Evolutionary conservation across 129 eudicot genomes (phyloP), one percentile per base, ranked within the genome.

Genomic region (Tanacetum coccineum): DNA sequence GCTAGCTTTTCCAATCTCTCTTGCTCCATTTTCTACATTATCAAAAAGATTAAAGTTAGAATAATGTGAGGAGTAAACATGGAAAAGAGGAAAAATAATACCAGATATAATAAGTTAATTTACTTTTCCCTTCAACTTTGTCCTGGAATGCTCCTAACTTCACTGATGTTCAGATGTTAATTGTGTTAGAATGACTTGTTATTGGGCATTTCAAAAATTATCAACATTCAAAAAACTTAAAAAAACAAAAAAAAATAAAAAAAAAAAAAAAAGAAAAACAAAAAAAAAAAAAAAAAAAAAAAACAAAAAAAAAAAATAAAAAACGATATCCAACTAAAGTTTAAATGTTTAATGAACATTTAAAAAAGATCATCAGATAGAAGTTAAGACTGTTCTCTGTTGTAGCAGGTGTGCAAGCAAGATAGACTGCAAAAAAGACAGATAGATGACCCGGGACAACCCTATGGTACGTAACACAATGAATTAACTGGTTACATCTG

Each of bases 1-100:
- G 98, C 98, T 51, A 85, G 86, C 81, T 88, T 93, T 79, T 87
- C 92, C 87, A 93, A 51, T 89, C 81, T 93, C 83, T 93, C 98
- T 72, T 72, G 77, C 87, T 93, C 98, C 17, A 62, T 70, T 88
- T 88, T 93, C 98, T 93, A 84, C 84, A 67, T 2, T 14, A 2
- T 44, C 53, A 49, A 30, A 19, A 66, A 49, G 9, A 17, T 12
- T 67, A 75, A 28, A 21, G 57, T 56, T 19, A 46, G 49, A 64
- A n/a, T n/a, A 56, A 11, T 7, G 13, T 57, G 55, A 18, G 3
- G 15, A 56, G 45, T 47, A 59, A 25, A 59, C 59, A 59, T 25
- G 56, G 13, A n/a, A n/a, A 1, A 18, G 13, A 19, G 7, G 10
- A n/a, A 39, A 2, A 14, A 42, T 26, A 25, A 42, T 4, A 19